These are phyloP conservation scores for Sapria himalayana DNA, from an alignment of 345 rosid species.

Conservation along the genomic window DNA sequence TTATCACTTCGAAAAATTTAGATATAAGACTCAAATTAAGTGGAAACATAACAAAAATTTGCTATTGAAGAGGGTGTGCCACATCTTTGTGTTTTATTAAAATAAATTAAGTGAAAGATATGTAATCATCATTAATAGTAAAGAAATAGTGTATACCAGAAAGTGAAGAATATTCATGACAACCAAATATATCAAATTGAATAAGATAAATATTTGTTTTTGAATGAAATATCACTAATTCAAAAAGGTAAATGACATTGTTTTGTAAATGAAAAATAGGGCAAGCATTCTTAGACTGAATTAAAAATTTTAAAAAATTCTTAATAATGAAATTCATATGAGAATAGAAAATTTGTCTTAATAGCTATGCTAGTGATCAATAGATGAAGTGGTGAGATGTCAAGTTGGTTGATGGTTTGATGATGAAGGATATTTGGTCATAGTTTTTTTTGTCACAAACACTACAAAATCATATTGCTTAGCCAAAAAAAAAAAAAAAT, in stretches of 20 bases:
- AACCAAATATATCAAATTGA: too few species aligned
- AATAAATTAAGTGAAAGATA: background rate
- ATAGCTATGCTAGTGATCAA: background rate
- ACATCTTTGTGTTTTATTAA: background rate
- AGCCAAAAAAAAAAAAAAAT: slow-evolving; percentile 3
- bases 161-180: background rate
- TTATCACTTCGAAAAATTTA: background rate
- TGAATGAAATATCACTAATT: background rate
- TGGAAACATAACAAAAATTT: background rate
- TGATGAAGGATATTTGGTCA: too few species aligned
- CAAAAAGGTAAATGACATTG: background rate
- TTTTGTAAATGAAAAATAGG: background rate
- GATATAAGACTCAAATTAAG: background rate
- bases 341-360: background rate
- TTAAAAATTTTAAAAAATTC: background rate
- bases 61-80: background rate
- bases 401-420: too few species aligned
- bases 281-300: too few species aligned
- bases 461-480: background rate
- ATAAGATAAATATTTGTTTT: background rate
- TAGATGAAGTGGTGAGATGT: background rate
- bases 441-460: background rate
- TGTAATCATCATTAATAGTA: background rate
- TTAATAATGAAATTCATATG: background rate
- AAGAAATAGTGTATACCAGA: background rate